Conservation (phyloP, 164 flowering plant genomes). For the Akebia trifoliata region DNA sequence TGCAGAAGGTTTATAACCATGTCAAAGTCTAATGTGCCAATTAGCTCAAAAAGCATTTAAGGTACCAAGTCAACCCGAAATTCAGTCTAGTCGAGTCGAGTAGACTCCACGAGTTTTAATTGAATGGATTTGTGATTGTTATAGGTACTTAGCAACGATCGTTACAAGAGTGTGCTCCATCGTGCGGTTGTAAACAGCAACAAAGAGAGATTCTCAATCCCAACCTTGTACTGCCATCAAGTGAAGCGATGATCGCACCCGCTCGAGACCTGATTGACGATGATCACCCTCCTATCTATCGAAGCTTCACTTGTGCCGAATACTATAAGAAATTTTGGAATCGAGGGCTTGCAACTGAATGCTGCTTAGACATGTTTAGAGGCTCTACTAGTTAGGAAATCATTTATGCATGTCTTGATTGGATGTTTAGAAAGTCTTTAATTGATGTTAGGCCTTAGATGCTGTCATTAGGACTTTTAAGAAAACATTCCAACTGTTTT, state of each 20-base stretch:
- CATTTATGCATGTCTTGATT: too few relatives aligned
- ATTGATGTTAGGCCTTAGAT: too few relatives aligned
- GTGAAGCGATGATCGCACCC: constrained; percentile 45
- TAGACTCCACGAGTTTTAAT: neutral
- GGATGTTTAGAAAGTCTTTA: too few relatives aligned
- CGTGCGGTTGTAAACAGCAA: constrained; percentile 52
- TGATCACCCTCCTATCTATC: constrained; percentile 31
- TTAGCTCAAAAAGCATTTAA: too few relatives aligned
- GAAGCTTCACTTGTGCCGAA: constrained; percentile 31
- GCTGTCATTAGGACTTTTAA: too few relatives aligned
- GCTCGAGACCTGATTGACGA: constrained; percentile 26
- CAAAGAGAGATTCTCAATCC: constrained; percentile 50
- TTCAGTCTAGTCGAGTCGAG: too few relatives aligned
- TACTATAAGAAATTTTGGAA: constrained; percentile 48
- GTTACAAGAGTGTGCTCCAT: constrained; percentile 59
- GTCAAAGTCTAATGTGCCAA: too few relatives aligned
- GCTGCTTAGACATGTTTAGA: too few relatives aligned
- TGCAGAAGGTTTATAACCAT: too few relatives aligned
- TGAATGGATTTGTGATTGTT: neutral
- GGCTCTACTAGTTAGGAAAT: too few relatives aligned
- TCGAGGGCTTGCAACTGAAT: constrained; percentile 29
- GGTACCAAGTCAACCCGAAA: too few relatives aligned
- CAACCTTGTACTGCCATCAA: constrained; percentile 54
- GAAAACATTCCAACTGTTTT: too few relatives aligned
- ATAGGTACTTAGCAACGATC: constrained; percentile 60